phyloP scores from a whole-genome alignment of 208 protist genomes.

The Wallacemonas sp. region DNA sequence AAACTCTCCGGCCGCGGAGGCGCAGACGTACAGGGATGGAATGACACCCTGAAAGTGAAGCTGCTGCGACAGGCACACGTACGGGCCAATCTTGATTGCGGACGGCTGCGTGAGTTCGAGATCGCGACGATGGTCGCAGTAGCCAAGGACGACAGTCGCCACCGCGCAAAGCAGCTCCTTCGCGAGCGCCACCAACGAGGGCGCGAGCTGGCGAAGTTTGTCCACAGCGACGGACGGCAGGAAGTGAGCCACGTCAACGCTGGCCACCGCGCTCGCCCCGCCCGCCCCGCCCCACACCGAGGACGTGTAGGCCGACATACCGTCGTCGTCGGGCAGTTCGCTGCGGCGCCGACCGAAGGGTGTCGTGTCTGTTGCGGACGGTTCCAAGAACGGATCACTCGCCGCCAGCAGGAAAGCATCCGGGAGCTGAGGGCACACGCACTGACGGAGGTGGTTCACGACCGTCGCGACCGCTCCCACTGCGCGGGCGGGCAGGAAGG shows the following conservation, averaged over 20 bases:
- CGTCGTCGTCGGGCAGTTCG: neutral
- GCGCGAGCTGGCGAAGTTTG: conserved; percentile 1
- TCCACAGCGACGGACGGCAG: neutral
- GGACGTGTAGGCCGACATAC: neutral
- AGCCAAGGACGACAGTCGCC: conserved; percentile 45
- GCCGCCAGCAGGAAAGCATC: conserved; percentile 12
- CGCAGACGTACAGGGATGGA: conserved; percentile 49
- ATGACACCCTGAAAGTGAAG: conserved; percentile 43
- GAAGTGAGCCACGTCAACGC: neutral
- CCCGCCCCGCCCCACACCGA: neutral
- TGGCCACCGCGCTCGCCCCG: neutral
- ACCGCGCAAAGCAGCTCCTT: conserved; percentile 43
- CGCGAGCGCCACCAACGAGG: conserved; percentile 37
- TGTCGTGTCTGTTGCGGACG: no score
- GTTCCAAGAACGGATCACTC: conserved; percentile 2
- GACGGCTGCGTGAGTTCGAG: conserved; percentile 54
- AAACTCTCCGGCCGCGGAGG: conserved; percentile 47
- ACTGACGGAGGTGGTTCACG: conserved; percentile 20
- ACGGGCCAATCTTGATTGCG: conserved; percentile 54
- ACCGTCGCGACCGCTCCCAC: conserved; percentile 15
- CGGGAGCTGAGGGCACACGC: conserved; percentile 6
- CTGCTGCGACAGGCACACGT: conserved; percentile 31
- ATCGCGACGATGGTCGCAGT: conserved; percentile 75
- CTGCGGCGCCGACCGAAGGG: neutral
- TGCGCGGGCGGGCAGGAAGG: conserved; percentile 22